phyloP scores from a whole-genome alignment of 2,329 filamentous ascomycete genomes.

The Fusarium sp. region DNA sequence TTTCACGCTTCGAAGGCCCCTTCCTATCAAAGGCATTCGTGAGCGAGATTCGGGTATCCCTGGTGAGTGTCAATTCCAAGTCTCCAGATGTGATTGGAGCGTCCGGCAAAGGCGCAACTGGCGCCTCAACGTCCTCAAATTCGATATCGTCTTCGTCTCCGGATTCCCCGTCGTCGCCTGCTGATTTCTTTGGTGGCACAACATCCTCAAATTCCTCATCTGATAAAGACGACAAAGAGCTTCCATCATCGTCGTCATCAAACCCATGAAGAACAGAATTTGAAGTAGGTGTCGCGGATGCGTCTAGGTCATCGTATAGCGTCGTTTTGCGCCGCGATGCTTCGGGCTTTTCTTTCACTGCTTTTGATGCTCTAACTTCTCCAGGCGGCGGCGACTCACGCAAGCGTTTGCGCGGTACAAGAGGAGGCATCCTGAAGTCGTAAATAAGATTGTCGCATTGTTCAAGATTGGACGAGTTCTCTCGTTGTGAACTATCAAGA shows the following conservation, averaged over 20 bases:
- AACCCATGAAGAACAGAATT: conserved; percentile 60
- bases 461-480: conserved; percentile 5
- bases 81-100: conserved; percentile 70
- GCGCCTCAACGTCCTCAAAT: conserved; percentile 74
- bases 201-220: conserved; percentile 68
- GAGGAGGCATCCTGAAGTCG: conserved; percentile 71
- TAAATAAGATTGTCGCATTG: conserved; percentile 27
- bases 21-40: conserved; percentile 77
- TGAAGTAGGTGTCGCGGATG: conserved; percentile 58
- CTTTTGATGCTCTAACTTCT: conserved; percentile 47
- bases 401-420: conserved; percentile 75
- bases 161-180: conserved; percentile 53
- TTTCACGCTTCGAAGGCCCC: conserved; percentile 86
- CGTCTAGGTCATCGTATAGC: conserved; percentile 72
- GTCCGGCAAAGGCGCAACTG: conserved; percentile 64
- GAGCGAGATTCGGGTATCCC: conserved; percentile 69
- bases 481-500: conserved; percentile 1
- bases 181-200: conserved; percentile 53
- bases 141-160: conserved; percentile 62
- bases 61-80: conserved; percentile 78
- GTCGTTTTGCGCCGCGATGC: conserved; percentile 63
- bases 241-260: conserved; percentile 56
- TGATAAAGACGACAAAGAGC: conserved; percentile 66
- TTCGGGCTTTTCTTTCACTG: conserved; percentile 37
- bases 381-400: conserved; percentile 59